phyloP scores from a whole-genome alignment of 192 early-diverging fungal species.

The Entomortierella lignicola region DNA sequence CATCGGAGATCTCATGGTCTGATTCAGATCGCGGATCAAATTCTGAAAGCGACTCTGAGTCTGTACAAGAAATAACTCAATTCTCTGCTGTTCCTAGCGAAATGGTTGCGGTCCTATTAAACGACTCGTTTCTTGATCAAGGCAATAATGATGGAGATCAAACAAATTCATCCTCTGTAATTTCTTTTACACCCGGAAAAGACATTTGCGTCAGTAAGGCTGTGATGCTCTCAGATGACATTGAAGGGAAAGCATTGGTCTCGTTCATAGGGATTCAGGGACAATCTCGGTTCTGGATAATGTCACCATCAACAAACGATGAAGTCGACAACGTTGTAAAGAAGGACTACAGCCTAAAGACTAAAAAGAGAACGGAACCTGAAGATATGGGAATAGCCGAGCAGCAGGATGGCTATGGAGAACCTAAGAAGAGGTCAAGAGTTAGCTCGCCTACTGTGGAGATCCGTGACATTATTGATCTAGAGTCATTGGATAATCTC shows the following conservation, averaged over 20 bases:
- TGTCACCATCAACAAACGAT: no score
- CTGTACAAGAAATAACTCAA: not conserved
- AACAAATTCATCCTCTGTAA: not conserved
- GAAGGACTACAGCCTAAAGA: no score
- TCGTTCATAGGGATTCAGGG: constrained; percentile 8
- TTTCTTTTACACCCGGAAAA: not conserved
- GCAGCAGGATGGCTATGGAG: not conserved
- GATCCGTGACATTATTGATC: not conserved
- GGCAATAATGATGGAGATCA: not conserved
- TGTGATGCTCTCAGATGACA: constrained; percentile 8
- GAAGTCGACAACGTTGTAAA: no score
- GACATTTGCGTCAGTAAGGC: not conserved
- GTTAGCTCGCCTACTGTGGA: not conserved
- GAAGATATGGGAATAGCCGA: not conserved
- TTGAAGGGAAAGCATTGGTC: not conserved
- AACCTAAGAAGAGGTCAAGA: not conserved
- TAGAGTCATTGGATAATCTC: not conserved
- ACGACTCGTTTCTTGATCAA: not conserved
- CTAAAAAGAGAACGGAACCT: not conserved
- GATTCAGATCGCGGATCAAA: constrained; percentile 2
- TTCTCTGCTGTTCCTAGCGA: not conserved
- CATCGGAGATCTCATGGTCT: constrained; percentile 6
- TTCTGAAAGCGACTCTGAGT: not conserved
- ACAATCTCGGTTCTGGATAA: not conserved
- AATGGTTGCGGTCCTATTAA: constrained; percentile 25